Percentiles rank a stretch among this genome's conserved stretches.
These are phyloP conservation scores for Priceomyces haplophilus DNA, from an alignment of 805 yeast genomes.

Conservation along the genomic window DNA sequence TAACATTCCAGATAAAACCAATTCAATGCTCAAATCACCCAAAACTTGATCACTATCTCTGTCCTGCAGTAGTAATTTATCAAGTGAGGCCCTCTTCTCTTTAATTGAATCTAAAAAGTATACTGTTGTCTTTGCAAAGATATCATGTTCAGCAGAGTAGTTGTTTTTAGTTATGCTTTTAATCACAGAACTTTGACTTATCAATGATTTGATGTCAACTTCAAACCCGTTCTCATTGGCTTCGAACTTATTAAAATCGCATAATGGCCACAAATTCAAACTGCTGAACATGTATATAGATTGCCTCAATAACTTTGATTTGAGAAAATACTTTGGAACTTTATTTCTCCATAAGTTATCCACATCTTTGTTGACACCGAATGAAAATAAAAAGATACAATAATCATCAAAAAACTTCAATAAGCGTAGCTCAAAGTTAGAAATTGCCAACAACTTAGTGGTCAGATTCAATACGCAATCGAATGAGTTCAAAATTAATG, in stretches of 20 bases:
- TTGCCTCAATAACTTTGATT: constrained; percentile 25
- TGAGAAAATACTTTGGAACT: constrained; percentile 25
- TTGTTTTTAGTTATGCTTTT: not conserved
- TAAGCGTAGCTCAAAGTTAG: constrained; percentile 11
- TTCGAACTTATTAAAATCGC: not conserved
- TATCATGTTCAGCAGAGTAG: not conserved
- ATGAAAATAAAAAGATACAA: constrained; percentile 27
- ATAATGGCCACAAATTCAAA: constrained; percentile 2
- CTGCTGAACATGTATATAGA: constrained; percentile 18
- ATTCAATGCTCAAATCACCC: constrained; percentile 11
- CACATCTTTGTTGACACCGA: constrained; percentile 17
- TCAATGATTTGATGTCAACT: not conserved
- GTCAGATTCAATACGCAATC: constrained; percentile 18
- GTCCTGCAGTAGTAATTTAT: not conserved
- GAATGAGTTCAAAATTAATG: constrained; percentile 12
- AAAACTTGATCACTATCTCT: not conserved
- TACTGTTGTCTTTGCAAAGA: not conserved
- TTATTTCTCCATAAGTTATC: constrained; percentile 23
- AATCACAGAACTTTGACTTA: not conserved
- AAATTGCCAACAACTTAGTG: constrained; percentile 15
- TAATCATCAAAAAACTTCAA: constrained; percentile 19
- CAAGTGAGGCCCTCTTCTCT: not conserved
- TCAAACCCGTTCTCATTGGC: not conserved
- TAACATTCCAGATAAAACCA: constrained; percentile 18
- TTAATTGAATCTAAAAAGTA: not conserved